Evolutionary conservation across 2,329 filamentous ascomycete species (phyloP), one percentile per base, ranked within the genome.

Genomic region (Fusarium cicatricum): DNA sequence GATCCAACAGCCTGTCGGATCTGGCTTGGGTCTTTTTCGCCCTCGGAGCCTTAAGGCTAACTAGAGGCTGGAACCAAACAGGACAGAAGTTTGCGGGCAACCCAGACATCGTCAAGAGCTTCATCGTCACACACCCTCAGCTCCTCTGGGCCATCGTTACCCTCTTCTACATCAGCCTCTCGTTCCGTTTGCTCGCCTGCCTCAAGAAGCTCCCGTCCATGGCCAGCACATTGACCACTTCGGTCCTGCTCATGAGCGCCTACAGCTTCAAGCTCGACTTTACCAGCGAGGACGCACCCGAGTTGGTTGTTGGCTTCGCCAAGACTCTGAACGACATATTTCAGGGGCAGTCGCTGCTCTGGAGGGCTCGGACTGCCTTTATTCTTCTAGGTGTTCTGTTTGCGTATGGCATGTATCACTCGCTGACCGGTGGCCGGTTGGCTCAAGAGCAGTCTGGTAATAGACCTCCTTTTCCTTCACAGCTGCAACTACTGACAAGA

Each of bases 61-160:
- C 87, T 32, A 81, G 91, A 37, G 84, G 89, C 51, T 99, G 94
- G 94, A 98, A 98, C 70, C 95, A 98, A 73, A 98, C 95, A 0
- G 95, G 95, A 5, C 94, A 98, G 71, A 99, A 99, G 73, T 93
- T 92, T 67, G 90, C 95, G 2, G 93, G 93, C n/a, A 90, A 89
- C 33, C 86, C 92, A 21, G 95, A 98, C 69, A 90, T 98, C 39
- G 90, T 90, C 59, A 91, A 89, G 55, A 79, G 75, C 5, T 89
- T 91, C 69, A 79, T 96, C 48, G 77, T 82, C 14, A 77, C 82
- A 0, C 83, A 91, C 52, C 86, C 87, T 2, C 72, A 79, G 23
- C 70, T 90, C 0, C 83, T 99, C 4, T 99, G 95, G 95, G 64
- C 74, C 2, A 75, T 96, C 10, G 82, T 96, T 17, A 79, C 86